Conservation (phyloP, 169 alveolate species). For the Plasmodium gonderi region DNA sequence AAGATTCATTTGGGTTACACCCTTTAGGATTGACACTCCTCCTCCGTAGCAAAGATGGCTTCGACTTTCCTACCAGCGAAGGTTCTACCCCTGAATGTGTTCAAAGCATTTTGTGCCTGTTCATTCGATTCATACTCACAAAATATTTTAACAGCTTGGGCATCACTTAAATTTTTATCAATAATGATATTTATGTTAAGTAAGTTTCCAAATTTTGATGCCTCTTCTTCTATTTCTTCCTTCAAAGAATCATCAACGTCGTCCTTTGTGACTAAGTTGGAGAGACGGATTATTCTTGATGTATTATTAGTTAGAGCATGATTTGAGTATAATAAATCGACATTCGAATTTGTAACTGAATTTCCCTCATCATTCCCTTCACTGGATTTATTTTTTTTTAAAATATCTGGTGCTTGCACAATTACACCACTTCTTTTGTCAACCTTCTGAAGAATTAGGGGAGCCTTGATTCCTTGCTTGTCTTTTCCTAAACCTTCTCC, state of each 20-base stretch:
- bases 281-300: constrained; percentile 52
- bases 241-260: constrained; percentile 82
- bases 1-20: background rate
- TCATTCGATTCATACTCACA: constrained; percentile 83
- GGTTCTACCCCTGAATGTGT: constrained; percentile 81
- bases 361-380: constrained; percentile 8
- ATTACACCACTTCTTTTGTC: constrained; percentile 90
- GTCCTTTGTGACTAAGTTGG: constrained; percentile 80
- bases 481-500: constrained; percentile 91
- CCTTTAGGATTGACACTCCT: constrained; percentile 11
- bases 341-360: constrained; percentile 18
- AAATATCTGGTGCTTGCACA: constrained; percentile 76
- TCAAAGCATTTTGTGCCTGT: constrained; percentile 80
- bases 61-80: constrained; percentile 85
- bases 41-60: constrained; percentile 78
- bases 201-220: constrained; percentile 83
- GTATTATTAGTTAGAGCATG: constrained; percentile 71
- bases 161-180: constrained; percentile 79
- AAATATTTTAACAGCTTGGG: constrained; percentile 81
- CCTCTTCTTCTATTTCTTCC: constrained; percentile 85
- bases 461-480: constrained; percentile 90
- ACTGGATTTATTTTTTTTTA: constrained; percentile 63
- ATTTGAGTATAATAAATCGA: constrained; percentile 62
- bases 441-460: constrained; percentile 85
- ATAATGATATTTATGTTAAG: constrained; percentile 76